A percentile compares a stretch with the other conserved stretches of the same genome.
Evolutionary conservation across 192 early-diverging fungal genomes (phyloP).

Genomic region (Backusella sp.): DNA sequence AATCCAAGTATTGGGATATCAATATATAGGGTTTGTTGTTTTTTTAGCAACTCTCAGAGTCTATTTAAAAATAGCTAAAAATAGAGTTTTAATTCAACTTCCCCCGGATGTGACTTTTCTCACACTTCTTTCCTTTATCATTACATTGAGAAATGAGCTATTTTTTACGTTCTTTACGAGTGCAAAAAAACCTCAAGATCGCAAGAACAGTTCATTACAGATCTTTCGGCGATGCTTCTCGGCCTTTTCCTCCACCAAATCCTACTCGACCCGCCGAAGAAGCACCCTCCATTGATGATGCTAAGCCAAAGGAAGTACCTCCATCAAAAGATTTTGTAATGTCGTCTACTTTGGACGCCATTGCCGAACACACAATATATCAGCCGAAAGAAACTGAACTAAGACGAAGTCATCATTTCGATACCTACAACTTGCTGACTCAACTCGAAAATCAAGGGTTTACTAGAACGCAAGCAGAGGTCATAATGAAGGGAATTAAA

Average conservation of each 20-base stretch:
- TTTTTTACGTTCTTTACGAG: slow-evolving; percentile 1
- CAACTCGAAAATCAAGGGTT: slow-evolving; percentile 67
- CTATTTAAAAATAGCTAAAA: background rate
- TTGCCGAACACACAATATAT: background rate
- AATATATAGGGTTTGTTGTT: too few species aligned
- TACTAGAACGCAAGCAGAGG: slow-evolving; percentile 66
- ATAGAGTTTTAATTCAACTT: background rate
- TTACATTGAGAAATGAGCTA: background rate
- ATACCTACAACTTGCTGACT: slow-evolving; percentile 74
- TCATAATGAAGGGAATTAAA: slow-evolving; percentile 76
- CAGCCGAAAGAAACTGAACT: background rate
- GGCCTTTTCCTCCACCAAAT: slow-evolving; percentile 21
- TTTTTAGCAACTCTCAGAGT: background rate
- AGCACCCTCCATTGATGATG: background rate
- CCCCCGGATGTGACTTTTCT: background rate
- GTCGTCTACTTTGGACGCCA: slow-evolving; percentile 15
- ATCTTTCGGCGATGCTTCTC: slow-evolving; percentile 7
- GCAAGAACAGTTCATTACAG: background rate
- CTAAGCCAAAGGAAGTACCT: background rate
- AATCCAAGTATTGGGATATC: too few species aligned
- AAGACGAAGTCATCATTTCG: slow-evolving; percentile 57
- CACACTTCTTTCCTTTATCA: background rate
- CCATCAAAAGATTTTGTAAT: background rate
- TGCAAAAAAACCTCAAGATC: background rate
- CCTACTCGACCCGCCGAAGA: slow-evolving; percentile 22